Base-by-base conservation (phyloP, 2,329 filamentous ascomycete species). In the Cordyceps militaris region DNA sequence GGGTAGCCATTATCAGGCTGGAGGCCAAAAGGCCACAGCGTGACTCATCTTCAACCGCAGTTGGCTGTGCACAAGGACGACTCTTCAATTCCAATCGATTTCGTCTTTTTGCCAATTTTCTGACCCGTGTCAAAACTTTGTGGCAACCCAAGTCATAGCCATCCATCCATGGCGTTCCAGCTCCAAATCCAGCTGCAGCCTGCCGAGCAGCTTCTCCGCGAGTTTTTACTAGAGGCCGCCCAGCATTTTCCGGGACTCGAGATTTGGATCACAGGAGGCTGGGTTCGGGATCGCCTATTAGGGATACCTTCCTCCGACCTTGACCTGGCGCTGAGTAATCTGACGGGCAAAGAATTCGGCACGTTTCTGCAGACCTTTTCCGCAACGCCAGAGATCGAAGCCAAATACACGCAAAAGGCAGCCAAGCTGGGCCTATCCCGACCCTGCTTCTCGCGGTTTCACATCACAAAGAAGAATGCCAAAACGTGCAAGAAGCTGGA, bases 251-350 rank as follows among this genome's bases (percentile, higher is more conserved):
- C 61, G 0, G 60, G 58, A 16, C 58, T 63, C 1, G 52, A 61
- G 19, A 49, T 62, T 34, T 63, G 62, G 62, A 52, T 63, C 9
- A 59, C 62, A 3, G 62, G 62, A 1, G 62, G 62, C 19, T 63
- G 62, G 62, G 61, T 63, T n/a, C 61, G 62, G 2, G 62, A 63
- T 19, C 61, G 61, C 2, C 51, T 63, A 1, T 58, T 63, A 4
- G 62, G 61, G 21, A 60, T 62, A 23, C 52, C 55, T 5, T 62
- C 61, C 1, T 60, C 58, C 1, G 62, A 63, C 50, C 48, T 63
- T 6, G 62, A 62, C 23, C 13, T 63, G 32, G 57, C 51, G 3
- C 34, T 63, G 4, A 63, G 40, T 42, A 61, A 62, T 4, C 7
- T 61, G 2, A 63, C 61, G 3, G 61, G 62, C 1, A 50, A 53